Percentiles rank a stretch among this genome's conserved stretches.
Evolutionary conservation across 192 early-diverging fungal species (phyloP).

Genomic region (Borealophlyctis nickersoniae): DNA sequence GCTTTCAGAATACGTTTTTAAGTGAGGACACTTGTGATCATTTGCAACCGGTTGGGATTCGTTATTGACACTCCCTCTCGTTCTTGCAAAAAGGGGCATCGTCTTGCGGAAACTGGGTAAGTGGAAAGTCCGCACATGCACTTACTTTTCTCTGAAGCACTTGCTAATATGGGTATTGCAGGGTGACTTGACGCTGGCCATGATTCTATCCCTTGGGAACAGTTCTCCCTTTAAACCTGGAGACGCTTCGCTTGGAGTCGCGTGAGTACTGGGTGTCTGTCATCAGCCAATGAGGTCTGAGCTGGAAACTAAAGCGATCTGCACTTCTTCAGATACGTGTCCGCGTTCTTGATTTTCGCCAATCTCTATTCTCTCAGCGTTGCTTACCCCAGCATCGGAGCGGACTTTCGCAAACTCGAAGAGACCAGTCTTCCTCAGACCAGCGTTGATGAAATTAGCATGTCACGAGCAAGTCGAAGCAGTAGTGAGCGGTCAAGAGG

Average conservation of each 20-base stretch:
- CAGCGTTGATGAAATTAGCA: too few species aligned
- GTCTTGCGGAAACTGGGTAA: too few species aligned
- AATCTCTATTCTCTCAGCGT: conserved; percentile 31
- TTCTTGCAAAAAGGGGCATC: too few species aligned
- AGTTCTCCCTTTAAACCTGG: conserved; percentile 20
- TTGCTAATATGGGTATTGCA: not conserved
- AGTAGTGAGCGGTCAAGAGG: not conserved
- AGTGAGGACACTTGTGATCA: too few species aligned
- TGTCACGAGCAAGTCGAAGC: too few species aligned
- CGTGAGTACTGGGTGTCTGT: conserved; percentile 13
- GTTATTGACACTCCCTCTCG: too few species aligned
- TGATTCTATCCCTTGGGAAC: conserved; percentile 26
- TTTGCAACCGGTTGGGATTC: too few species aligned
- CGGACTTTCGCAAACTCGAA: conserved; percentile 14
- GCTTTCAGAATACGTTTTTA: too few species aligned
- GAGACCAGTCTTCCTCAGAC: too few species aligned
- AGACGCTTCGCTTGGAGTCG: conserved; percentile 21
- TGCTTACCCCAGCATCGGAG: conserved; percentile 22
- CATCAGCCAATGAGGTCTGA: not conserved
- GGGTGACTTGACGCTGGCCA: conserved; percentile 31
- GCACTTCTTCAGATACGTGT: conserved; percentile 26
- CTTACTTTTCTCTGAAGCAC: not conserved
- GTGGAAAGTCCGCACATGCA: not conserved
- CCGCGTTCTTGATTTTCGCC: conserved; percentile 25
- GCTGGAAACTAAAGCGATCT: not conserved